Evolutionary conservation across 768 basidiomycete species (phyloP).

Genomic region (Gymnopilus junonius): DNA sequence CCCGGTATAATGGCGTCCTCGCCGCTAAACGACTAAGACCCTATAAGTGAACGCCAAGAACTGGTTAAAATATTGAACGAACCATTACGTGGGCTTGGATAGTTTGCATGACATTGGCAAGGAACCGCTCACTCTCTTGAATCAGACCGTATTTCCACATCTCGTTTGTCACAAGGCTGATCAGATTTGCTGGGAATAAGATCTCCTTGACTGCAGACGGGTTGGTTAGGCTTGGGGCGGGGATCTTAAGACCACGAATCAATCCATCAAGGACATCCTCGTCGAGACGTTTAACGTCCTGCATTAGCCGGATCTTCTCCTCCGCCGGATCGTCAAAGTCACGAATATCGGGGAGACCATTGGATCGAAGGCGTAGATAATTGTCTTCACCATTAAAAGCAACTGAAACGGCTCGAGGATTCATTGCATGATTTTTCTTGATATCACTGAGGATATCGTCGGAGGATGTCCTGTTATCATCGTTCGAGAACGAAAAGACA

Average conservation of each 20-base stretch:
- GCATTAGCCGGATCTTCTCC: constrained; percentile 93
- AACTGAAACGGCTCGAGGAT: constrained; percentile 86
- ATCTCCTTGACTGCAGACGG: constrained; percentile 97
- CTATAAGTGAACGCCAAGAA: constrained; percentile 11
- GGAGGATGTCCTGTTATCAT: constrained; percentile 72
- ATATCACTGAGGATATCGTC: constrained; percentile 80
- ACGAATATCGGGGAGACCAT: constrained; percentile 72
- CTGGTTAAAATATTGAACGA: constrained; percentile 32
- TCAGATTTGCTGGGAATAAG: constrained; percentile 97
- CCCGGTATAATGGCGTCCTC: constrained; percentile 97
- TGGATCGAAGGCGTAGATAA: constrained; percentile 62
- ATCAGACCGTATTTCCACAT: constrained; percentile 99
- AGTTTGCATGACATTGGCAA: constrained; percentile 98
- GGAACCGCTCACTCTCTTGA: constrained; percentile 94
- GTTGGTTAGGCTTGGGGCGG: constrained; percentile 85
- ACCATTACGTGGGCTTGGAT: constrained; percentile 99
- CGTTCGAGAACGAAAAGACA: constrained; percentile 61
- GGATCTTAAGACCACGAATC: constrained; percentile 91
- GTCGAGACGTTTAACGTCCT: constrained; percentile 87
- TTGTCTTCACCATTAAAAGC: constrained; percentile 86
- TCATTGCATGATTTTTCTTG: constrained; percentile 70
- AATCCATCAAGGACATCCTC: constrained; percentile 93
- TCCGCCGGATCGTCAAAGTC: constrained; percentile 89
- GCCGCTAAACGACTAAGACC: constrained; percentile 76
- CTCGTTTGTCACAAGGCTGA: constrained; percentile 97